Base-by-base conservation (phyloP, 2,329 filamentous ascomycete species). In the Ilyonectria sp. region DNA sequence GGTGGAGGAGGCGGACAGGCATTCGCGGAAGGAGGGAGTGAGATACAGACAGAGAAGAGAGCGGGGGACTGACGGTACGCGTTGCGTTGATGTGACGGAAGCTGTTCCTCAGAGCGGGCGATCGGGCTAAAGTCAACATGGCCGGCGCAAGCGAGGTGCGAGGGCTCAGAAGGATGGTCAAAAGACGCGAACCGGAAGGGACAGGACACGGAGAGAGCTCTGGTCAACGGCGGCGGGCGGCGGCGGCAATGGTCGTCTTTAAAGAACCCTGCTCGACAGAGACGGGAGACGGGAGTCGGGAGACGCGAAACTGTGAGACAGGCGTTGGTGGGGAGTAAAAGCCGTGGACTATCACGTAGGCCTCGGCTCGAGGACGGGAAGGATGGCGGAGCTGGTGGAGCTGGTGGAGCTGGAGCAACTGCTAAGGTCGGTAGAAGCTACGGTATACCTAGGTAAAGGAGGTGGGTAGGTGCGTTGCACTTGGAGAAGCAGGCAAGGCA, bases 91-190 rank as follows among this genome's bases (percentile, higher is more conserved):
- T 68, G 68, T 74, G 74, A 74, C 75, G 77, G 71, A 79, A 72
- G 69, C 74, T 78, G 69, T 76, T 80, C 74, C 79, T 79, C 63
- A 81, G 69, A 69, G 73, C 73, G 63, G 74, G 69, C 56, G 78
- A 77, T 70, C 79, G 79, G 63, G 75, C 73, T 70, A 74, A 74
- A 71, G 75, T 75, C 67, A 80, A 81, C 79, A 81, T 81, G 77
- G 78, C 79, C 77, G 68, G 68, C 63, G 31, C 57, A 37, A 56
- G 54, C 53, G 57, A 44, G 54, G 21, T 54, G 56, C 40, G 29
- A 44, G 46, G 40, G 54, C 54, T 44, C 23, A 19, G 26, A 54
- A 49, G 50, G 46, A 59, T 53, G 23, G 52, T n/a, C 40, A 60
- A 49, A 26, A 43, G 67, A 67, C 35, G 50, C 49, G 64, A 63